These are phyloP conservation scores for Metschnikowia vanudenii DNA, from an alignment of 805 yeast species.

Conservation along the genomic window DNA sequence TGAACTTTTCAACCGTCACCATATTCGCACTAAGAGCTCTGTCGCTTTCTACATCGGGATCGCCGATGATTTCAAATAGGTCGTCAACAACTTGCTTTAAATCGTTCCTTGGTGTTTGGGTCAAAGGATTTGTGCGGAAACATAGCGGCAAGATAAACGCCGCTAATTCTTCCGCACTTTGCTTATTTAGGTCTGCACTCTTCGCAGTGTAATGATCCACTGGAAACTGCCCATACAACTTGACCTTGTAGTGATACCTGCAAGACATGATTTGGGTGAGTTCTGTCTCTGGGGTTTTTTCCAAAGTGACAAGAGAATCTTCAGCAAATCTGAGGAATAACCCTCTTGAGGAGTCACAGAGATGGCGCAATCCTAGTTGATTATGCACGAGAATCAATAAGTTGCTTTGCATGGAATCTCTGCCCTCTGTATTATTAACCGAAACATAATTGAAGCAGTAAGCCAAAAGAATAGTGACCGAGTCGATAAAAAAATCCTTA, in stretches of 20 bases:
- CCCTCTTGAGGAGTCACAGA: slow-evolving; percentile 68
- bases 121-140: slow-evolving; percentile 56
- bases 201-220: slow-evolving; percentile 57
- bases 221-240: slow-evolving; percentile 59
- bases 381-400: slow-evolving; percentile 61
- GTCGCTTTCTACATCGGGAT: slow-evolving; percentile 49
- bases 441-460: slow-evolving; percentile 29
- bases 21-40: slow-evolving; percentile 47
- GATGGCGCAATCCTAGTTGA: slow-evolving; percentile 64
- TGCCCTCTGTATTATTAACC: not conserved
- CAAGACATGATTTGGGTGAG: slow-evolving; percentile 78
- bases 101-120: slow-evolving; percentile 63
- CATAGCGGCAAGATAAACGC: slow-evolving; percentile 55
- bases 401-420: slow-evolving; percentile 39
- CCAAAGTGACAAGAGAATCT: slow-evolving; percentile 45
- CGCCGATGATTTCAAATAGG: slow-evolving; percentile 69
- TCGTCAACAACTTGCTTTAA: slow-evolving; percentile 70
- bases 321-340: slow-evolving; percentile 61
- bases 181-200: slow-evolving; percentile 27
- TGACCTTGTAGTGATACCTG: slow-evolving; percentile 64
- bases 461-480: slow-evolving; percentile 36
- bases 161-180: slow-evolving; percentile 37
- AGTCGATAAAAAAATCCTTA: slow-evolving; percentile 44
- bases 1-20: slow-evolving; percentile 43
- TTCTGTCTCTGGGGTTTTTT: slow-evolving; percentile 57